phyloP scores from a whole-genome alignment of 2,329 filamentous ascomycete species.

The Aureobasidium namibiae region DNA sequence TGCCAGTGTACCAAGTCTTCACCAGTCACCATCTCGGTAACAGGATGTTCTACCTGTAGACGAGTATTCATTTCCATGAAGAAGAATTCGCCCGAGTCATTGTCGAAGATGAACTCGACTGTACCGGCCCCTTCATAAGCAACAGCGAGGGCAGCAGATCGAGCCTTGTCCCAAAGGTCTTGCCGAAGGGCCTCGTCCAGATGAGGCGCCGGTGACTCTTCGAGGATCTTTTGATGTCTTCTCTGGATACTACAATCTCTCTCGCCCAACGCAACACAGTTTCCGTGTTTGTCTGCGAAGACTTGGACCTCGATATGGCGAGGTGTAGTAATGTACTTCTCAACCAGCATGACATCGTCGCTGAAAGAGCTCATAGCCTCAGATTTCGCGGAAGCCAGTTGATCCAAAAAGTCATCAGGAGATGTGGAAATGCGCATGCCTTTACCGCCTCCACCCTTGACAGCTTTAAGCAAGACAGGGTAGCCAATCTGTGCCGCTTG shows the following conservation, averaged over 20 bases:
- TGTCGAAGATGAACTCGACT: conserved; percentile 63
- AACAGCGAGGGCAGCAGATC: conserved; percentile 55
- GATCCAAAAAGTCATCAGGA: conserved; percentile 50
- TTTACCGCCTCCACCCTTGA: conserved; percentile 60
- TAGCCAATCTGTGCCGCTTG: conserved; percentile 67
- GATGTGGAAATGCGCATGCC: conserved; percentile 57
- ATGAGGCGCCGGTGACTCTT: conserved; percentile 58
- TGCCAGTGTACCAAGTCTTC: conserved; percentile 91
- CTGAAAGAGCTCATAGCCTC: conserved; percentile 58
- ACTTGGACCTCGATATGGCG: conserved; percentile 61
- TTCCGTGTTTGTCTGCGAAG: conserved; percentile 58
- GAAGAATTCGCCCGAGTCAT: conserved; percentile 57
- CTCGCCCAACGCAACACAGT: conserved; percentile 56
- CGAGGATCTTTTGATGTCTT: conserved; percentile 58
- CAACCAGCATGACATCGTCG: conserved; percentile 58
- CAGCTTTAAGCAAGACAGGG: conserved; percentile 57
- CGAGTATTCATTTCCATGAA: conserved; percentile 73
- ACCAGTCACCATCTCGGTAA: conserved; percentile 71
- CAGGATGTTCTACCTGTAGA: conserved; percentile 92
- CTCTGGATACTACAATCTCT: conserved; percentile 59
- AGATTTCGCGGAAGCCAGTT: conserved; percentile 55
- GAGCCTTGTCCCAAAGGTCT: conserved; percentile 57
- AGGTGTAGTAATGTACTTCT: conserved; percentile 60
- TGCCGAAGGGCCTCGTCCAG: conserved; percentile 51
- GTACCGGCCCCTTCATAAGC: conserved; percentile 59